Evolutionary conservation across 1,139 yeast genomes (phyloP).

Genomic region (Candida albicans): DNA sequence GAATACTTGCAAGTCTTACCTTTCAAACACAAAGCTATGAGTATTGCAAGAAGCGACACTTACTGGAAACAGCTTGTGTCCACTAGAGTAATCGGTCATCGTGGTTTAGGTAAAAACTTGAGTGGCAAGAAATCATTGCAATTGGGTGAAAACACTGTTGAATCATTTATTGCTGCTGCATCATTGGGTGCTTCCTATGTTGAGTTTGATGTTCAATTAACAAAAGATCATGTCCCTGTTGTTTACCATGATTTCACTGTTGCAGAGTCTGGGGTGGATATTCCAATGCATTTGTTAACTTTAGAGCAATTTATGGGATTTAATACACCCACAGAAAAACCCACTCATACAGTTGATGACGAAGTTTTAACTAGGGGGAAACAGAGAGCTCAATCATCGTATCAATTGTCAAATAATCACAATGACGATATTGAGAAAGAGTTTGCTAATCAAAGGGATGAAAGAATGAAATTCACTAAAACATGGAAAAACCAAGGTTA

Average conservation of each 20-base stretch:
- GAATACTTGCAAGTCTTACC: conserved; percentile 74
- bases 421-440: conserved; percentile 42
- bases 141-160: conserved; percentile 93
- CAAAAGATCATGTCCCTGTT: conserved; percentile 91
- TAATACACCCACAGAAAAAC: conserved; percentile 27
- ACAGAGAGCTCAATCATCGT: conserved; percentile 38
- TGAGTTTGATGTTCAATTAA: conserved; percentile 94
- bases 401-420: conserved; percentile 23
- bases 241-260: conserved; percentile 94
- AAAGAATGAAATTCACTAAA: conserved; percentile 81
- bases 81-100: conserved; percentile 92
- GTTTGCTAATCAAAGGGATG: conserved; percentile 42
- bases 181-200: conserved; percentile 91
- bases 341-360: conserved; percentile 38
- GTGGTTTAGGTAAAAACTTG: conserved; percentile 90
- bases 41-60: conserved; percentile 69
- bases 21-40: conserved; percentile 71
- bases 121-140: conserved; percentile 75
- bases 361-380: conserved; percentile 37
- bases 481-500: conserved; percentile 86
- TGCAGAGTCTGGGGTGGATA: conserved; percentile 94
- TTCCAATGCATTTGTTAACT: conserved; percentile 92
- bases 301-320: conserved; percentile 83
- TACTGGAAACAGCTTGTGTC: conserved; percentile 92
- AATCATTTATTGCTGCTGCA: conserved; percentile 95